Evolutionary conservation across 2,329 filamentous ascomycete genomes (phyloP).

Genomic region (Arthrobotrys megalospora): DNA sequence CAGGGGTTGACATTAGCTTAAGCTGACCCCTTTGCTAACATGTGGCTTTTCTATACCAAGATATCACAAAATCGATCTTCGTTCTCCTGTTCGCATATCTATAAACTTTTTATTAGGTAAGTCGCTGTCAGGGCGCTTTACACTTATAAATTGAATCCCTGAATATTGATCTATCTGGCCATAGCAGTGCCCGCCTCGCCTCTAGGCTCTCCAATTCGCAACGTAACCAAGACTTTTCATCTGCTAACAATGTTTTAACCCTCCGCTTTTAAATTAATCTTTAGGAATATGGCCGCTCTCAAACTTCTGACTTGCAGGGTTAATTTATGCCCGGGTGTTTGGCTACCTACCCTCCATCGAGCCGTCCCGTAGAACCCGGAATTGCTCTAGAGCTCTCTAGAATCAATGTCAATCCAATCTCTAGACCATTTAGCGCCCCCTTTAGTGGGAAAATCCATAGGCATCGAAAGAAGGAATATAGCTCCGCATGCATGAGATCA

Average conservation of each 20-base stretch:
- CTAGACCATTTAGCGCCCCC: neutral
- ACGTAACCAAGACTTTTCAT: neutral
- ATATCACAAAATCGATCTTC: neutral
- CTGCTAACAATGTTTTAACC: neutral
- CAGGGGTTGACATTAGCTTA: neutral
- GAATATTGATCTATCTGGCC: neutral
- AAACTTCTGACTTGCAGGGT: constrained; percentile 2
- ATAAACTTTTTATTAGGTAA: constrained; percentile 1
- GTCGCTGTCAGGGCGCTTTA: neutral
- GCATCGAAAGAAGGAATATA: constrained; percentile 24
- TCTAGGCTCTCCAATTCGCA: constrained; percentile 3
- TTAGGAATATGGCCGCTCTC: neutral
- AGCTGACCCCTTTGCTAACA: constrained; percentile 10
- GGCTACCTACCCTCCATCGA: neutral
- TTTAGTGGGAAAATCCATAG: constrained; percentile 2
- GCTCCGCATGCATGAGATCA: neutral
- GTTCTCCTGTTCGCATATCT: neutral
- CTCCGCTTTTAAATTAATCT: neutral
- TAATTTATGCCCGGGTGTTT: constrained; percentile 7
- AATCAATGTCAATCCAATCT: constrained; percentile 14
- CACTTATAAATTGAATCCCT: constrained; percentile 5
- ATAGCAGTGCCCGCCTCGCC: neutral
- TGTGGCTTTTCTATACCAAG: neutral
- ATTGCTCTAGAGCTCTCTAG: neutral
- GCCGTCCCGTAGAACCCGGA: neutral